phyloP scores from a whole-genome alignment of 768 basidiomycete genomes.

The Russula emetica region DNA sequence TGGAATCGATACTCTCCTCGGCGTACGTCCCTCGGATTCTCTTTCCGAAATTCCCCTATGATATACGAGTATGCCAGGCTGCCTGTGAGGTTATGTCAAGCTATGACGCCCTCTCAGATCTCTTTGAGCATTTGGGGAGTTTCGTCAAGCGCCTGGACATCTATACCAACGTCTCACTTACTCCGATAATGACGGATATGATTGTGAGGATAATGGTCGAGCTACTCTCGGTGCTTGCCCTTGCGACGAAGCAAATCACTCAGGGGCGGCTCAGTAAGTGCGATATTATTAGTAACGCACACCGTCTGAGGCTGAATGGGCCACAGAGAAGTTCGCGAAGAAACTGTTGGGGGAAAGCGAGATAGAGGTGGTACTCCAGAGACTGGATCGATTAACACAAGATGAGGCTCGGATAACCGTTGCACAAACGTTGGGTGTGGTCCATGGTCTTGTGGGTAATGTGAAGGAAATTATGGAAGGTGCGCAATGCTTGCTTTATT shows the following conservation, averaged over 20 bases:
- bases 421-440: not conserved
- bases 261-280: conserved; percentile 11
- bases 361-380: not conserved
- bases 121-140: conserved; percentile 1
- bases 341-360: conserved; percentile 11
- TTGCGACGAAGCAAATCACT: conserved; percentile 13
- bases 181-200: not conserved
- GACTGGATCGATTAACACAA: conserved; percentile 5
- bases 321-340: conserved; percentile 7
- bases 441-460: not conserved
- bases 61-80: not conserved
- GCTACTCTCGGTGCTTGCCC: conserved; percentile 11
- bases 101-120: conserved; percentile 5
- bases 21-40: no score
- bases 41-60: no score
- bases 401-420: conserved; percentile 5
- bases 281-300: no score
- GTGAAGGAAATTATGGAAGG: conserved; percentile 1
- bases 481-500: not conserved
- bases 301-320: not conserved
- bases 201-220: conserved; percentile 5
- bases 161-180: not conserved
- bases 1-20: no score
- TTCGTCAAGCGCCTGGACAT: conserved; percentile 12
- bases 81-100: conserved; percentile 1